Base-by-base conservation (phyloP, 2,329 filamentous ascomycete genomes). In the Calonectria leucothoes region DNA sequence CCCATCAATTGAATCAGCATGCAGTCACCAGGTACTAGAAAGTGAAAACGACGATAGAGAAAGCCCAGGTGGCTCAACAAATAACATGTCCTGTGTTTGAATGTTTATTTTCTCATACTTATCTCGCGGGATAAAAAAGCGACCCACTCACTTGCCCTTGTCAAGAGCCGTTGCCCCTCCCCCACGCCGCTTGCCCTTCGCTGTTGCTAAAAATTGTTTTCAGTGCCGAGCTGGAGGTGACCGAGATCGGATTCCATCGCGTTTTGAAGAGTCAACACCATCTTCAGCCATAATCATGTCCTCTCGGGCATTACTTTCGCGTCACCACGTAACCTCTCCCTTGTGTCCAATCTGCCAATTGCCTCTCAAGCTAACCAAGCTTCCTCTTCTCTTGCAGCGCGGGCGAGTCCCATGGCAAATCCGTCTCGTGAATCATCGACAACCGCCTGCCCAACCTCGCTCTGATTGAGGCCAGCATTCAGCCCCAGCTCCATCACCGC, bases 381-480 rank as follows among this genome's bases (percentile, higher is more conserved):
- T 35, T 25, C n/a, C n/a, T 25, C 52, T 59, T 31, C 20, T 45
- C 25, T 25, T 49, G 14, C 70, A 77, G 87, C 81, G 88, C 86
- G 77, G 87, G 88, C 82, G 87, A 89, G 82, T 97, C 94, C 71
- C 96, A 98, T 87, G 97, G 96, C 88, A 93, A 93, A 81, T 96
- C 94, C 37, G 95, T 98, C 81, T 96, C 95, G 82, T 97, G 95
- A 88, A 98, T 98, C 81, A 93, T 98, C 85, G 96, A 98, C 84
- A 95, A 95, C 80, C 94, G 92, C 82, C 97, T 96, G 42, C 96
- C 97, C 17, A 94, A 95, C 81, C 93, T 98, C 89, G 88, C 93
- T 81, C 92, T 98, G 84, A 94, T 91, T 75, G 96, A 98, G 85
- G 89, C 88, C 69, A 95, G 97, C 82, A 97, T 98, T 83, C 96